Conservation (phyloP, 148 eudicot genomes). For the Persicaria tinctoria region DNA sequence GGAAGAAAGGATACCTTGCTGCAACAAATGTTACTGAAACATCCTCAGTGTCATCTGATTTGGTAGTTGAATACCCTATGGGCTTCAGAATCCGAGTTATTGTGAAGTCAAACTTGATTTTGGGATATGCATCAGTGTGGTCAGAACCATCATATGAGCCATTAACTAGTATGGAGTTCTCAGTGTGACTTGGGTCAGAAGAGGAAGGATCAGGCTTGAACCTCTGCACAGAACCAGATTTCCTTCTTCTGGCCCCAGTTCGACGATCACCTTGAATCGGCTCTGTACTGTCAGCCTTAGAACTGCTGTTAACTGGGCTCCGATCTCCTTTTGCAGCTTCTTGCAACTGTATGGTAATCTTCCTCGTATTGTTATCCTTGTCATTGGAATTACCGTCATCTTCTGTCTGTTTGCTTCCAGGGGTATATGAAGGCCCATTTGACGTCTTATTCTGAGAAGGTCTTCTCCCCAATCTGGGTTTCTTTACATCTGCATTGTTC, state of each 20-base stretch:
- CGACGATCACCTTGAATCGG: conserved; percentile 41
- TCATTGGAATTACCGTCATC: conserved; percentile 17
- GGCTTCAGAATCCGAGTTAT: conserved; percentile 69
- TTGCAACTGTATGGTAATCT: conserved; percentile 22
- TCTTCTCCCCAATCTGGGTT: conserved; percentile 22
- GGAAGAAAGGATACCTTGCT: conserved; percentile 46
- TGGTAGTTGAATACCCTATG: conserved; percentile 52
- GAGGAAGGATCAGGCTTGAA: conserved; percentile 45
- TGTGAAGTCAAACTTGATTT: conserved; percentile 36
- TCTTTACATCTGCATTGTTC: conserved; percentile 20
- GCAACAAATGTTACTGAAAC: conserved; percentile 67
- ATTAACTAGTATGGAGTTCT: conserved; percentile 20
- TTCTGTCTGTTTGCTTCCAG: conserved; percentile 31
- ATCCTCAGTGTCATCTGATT: conserved; percentile 46
- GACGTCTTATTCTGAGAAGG: conserved; percentile 29
- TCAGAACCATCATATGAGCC: conserved; percentile 30
- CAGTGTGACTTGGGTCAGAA: conserved; percentile 21
- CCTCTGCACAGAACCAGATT: conserved; percentile 81
- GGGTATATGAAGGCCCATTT: conserved; percentile 20
- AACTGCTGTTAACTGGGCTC: conserved; percentile 25
- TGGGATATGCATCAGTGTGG: conserved; percentile 26
- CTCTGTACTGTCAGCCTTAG: conserved; percentile 37
- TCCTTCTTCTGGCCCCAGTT: conserved; percentile 72
- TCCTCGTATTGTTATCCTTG: conserved; percentile 19
- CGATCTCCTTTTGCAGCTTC: conserved; percentile 35